Conservation (phyloP, 1,139 yeast species). For the Scheffersomyces parashehatae region DNA sequence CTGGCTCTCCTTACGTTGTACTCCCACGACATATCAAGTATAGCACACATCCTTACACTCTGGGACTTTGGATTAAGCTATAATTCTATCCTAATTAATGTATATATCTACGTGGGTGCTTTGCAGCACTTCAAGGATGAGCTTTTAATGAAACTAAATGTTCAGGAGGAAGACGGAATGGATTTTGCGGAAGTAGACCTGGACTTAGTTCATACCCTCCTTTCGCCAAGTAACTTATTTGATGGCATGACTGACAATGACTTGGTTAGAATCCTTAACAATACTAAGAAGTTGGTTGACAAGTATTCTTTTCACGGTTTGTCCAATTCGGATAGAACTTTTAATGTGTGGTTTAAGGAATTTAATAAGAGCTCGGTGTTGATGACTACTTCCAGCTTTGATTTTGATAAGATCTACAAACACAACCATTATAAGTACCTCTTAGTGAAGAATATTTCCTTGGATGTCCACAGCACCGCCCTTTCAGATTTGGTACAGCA, state of each 20-base stretch:
- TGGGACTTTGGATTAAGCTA: slow-evolving; percentile 66
- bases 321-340: slow-evolving; percentile 24
- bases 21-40: slow-evolving; percentile 65
- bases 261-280: slow-evolving; percentile 36
- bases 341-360: slow-evolving; percentile 36
- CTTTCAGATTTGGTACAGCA: slow-evolving; percentile 13
- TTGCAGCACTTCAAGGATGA: slow-evolving; percentile 41
- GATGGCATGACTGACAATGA: slow-evolving; percentile 30
- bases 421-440: slow-evolving; percentile 6
- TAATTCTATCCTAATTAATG: slow-evolving; percentile 39
- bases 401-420: slow-evolving; percentile 1
- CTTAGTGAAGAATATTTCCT: background rate
- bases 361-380: slow-evolving; percentile 23
- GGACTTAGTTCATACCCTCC: slow-evolving; percentile 46
- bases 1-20: slow-evolving; percentile 78
- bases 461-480: background rate
- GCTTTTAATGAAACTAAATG: slow-evolving; percentile 31
- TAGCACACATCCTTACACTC: slow-evolving; percentile 51
- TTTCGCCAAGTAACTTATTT: slow-evolving; percentile 37
- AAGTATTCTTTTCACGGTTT: slow-evolving; percentile 29
- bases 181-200: slow-evolving; percentile 28
- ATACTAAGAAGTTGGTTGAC: slow-evolving; percentile 31
- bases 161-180: slow-evolving; percentile 10
- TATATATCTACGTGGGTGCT: slow-evolving; percentile 62
- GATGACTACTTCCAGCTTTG: slow-evolving; percentile 16